Conservation (phyloP, 768 basidiomycete genomes). For the Rhizopogon roseolus region DNA sequence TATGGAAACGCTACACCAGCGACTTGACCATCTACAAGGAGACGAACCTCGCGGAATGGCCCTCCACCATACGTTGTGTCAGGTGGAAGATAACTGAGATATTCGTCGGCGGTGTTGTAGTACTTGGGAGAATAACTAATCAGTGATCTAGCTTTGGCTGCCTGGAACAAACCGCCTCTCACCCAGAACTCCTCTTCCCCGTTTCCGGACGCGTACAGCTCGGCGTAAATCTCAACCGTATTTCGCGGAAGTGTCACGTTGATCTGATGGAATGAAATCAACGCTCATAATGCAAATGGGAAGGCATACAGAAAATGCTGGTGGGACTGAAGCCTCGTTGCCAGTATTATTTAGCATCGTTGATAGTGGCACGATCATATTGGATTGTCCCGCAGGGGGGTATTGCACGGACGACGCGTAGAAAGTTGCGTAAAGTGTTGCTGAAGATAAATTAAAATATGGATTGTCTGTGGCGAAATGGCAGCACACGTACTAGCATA, state of each 20-base stretch:
- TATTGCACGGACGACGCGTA: conserved; percentile 53
- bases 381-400: conserved; percentile 56
- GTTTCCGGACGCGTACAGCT: conserved; percentile 69
- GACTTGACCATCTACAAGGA: conserved; percentile 50
- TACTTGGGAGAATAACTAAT: conserved; percentile 40
- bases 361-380: conserved; percentile 66
- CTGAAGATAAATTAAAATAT: conserved; percentile 28
- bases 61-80: conserved; percentile 43
- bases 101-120: conserved; percentile 60
- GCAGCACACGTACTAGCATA: conserved; percentile 53
- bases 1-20: conserved; percentile 59
- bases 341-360: conserved; percentile 59
- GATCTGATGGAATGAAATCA: conserved; percentile 32
- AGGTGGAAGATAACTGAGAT: conserved; percentile 47
- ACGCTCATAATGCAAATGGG: neutral
- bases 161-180: conserved; percentile 7
- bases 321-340: conserved; percentile 74
- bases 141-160: neutral
- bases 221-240: conserved; percentile 60
- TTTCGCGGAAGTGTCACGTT: conserved; percentile 70
- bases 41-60: conserved; percentile 59
- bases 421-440: conserved; percentile 67
- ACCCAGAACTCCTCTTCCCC: conserved; percentile 78
- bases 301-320: conserved; percentile 55
- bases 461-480: neutral